Base-by-base conservation (phyloP, 164 flowering plant genomes). In the Cinnamomum micranthum region DNA sequence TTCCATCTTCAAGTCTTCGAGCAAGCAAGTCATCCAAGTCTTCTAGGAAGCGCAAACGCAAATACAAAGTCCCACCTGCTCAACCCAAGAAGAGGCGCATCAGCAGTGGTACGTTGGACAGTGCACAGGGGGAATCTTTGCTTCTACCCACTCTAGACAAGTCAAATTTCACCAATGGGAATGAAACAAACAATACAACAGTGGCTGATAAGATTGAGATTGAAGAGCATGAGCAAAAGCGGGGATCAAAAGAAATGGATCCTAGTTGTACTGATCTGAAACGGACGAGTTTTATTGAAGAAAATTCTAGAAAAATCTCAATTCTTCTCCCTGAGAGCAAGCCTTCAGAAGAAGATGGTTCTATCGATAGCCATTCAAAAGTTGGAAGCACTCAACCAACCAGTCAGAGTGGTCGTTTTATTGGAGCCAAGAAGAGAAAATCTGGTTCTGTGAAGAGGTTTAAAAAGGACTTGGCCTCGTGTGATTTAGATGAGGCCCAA, bases 371-470 rank as follows among this genome's bases (percentile, higher is more conserved):
- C 72, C 68, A 73, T 35, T 64, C 81, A 41, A 83, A 80, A 66
- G 69, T 23, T 72, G 83, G 77, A 58, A 71, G 55, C 58, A 68
- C 41, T 22, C 86, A 85, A 67, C 76, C 79, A n/a, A 84, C 51
- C 47, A 35, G 47, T 77, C 88, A 79, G 62, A 74, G 69, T 50
- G 76, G 76, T 84, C 91, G 88, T 24, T 75, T 84, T 55, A 90
- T 80, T 25, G 97, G 99, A 62, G 88, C 97, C 60, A 91, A 80
- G 76, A 88, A 82, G 81, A 88, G 98, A 79, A 93, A 93, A 80
- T 89, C 97, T 72, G 94, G 97, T 78, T 84, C 81, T 67, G 98
- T 95, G 33, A 90, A 82, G 78, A 88, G 97, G 82, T 93, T 92
- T 76, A 87, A 76, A 68, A 87, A 85, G 81, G 97, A 90, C 23